A percentile compares a stretch with the other conserved stretches of the same genome.
phyloP scores from a whole-genome alignment of 2,329 filamentous ascomycete species.

The Sporothrix pseudoabietina region DNA sequence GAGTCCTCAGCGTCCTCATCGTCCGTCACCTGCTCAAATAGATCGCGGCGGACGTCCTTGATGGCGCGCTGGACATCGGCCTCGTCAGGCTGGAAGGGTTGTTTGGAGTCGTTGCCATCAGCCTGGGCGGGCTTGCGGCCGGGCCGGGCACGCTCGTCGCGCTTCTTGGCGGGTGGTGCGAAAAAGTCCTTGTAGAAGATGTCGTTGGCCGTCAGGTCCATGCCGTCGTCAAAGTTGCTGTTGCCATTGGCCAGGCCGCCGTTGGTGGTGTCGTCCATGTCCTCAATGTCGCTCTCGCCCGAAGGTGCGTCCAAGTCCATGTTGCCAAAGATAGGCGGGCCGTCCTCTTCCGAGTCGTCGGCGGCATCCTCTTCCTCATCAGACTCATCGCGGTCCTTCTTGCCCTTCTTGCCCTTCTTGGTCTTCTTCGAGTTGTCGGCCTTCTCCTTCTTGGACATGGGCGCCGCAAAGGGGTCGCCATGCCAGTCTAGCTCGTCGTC shows the following conservation, averaged over 20 bases:
- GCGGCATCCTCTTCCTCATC: slow-evolving; percentile 34
- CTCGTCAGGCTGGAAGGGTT: slow-evolving; percentile 54
- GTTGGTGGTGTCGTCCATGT: slow-evolving; percentile 59
- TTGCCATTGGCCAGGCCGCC: slow-evolving; percentile 47
- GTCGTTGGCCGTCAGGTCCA: slow-evolving; percentile 73
- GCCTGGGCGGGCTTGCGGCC: slow-evolving; percentile 50
- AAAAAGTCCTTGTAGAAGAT: slow-evolving; percentile 94
- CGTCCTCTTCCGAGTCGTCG: slow-evolving; percentile 61
- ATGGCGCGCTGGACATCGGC: slow-evolving; percentile 80
- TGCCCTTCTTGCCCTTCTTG: slow-evolving; percentile 37
- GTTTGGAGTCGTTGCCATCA: slow-evolving; percentile 44
- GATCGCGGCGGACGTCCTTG: slow-evolving; percentile 76
- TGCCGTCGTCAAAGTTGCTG: slow-evolving; percentile 31
- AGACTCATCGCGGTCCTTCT: slow-evolving; percentile 23
- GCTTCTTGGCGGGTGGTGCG: slow-evolving; percentile 76
- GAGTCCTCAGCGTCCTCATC: slow-evolving; percentile 45
- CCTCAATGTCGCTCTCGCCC: slow-evolving; percentile 67
- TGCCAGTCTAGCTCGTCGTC: slow-evolving; percentile 83
- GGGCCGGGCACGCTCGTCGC: slow-evolving; percentile 53
- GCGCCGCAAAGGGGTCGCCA: slow-evolving; percentile 65
- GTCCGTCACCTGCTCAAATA: slow-evolving; percentile 80
- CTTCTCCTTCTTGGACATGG: slow-evolving; percentile 32
- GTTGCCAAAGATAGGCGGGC: slow-evolving; percentile 81
- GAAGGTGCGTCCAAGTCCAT: slow-evolving; percentile 73
- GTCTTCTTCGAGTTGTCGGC: slow-evolving; percentile 34